Percentiles rank a stretch among this genome's conserved stretches.
Conservation (phyloP, 2,329 filamentous ascomycete species). For the Grosmannia serpens region DNA sequence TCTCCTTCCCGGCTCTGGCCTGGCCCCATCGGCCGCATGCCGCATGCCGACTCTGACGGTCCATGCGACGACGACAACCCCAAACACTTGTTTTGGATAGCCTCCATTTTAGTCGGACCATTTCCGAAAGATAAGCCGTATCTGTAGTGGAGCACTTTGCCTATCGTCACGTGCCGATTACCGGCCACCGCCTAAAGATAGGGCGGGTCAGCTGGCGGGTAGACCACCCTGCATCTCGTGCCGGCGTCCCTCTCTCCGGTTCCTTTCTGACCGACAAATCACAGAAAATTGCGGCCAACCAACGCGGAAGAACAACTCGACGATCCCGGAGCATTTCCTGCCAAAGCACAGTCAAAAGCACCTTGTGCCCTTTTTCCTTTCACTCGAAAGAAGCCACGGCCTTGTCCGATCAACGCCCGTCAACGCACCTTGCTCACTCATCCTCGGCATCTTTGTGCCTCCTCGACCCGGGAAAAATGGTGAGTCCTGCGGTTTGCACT, state of each 20-base stretch:
- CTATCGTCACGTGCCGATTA: background rate
- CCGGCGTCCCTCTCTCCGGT: background rate
- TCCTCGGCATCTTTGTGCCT: constrained; percentile 1
- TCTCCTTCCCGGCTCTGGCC: background rate
- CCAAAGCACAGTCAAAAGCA: background rate
- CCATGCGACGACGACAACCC: too few species aligned
- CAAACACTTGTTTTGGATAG: too few species aligned
- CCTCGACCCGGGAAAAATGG: background rate
- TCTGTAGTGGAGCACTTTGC: background rate
- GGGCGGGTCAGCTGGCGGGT: background rate
- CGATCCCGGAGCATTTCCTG: background rate
- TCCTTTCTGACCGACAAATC: constrained; percentile 3
- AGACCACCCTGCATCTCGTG: too few species aligned
- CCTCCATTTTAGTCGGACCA: background rate
- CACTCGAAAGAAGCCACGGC: background rate
- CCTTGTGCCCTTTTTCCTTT: background rate
- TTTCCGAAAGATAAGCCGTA: background rate
- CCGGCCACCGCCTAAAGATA: background rate
- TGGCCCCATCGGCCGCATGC: background rate
- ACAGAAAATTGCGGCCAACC: background rate
- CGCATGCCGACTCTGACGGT: background rate
- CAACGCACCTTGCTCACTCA: background rate
- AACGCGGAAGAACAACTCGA: background rate
- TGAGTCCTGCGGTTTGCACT: constrained; percentile 8
- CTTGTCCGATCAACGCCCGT: constrained; percentile 2